Evolutionary conservation across 495 filamentous ascomycete genomes (phyloP).

Genomic region (Neurospora sp.): DNA sequence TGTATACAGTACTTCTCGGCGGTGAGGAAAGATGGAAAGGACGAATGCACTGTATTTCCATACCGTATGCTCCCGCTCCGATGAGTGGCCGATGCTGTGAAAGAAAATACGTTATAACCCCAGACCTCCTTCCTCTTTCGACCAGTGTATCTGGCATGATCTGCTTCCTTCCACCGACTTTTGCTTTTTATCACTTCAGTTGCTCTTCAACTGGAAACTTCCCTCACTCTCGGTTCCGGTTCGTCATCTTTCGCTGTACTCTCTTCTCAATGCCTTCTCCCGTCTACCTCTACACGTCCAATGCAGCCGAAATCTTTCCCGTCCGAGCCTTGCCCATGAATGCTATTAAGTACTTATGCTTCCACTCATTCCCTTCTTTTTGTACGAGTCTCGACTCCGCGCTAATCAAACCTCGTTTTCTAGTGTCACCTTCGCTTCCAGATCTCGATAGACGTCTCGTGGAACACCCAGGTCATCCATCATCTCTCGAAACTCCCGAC

Average conservation of each 20-base stretch:
- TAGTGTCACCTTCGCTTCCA: slow-evolving; percentile 15
- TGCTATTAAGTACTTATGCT: not conserved
- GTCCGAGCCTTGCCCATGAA: not conserved
- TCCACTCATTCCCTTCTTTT: not conserved
- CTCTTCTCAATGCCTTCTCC: not conserved
- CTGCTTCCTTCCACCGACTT: not conserved
- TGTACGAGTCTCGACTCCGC: not conserved
- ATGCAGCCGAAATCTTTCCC: not conserved
- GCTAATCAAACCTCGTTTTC: slow-evolving; percentile 1
- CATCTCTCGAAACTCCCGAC: slow-evolving; percentile 14
- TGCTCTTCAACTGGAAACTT: not conserved
- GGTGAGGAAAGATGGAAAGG: not conserved
- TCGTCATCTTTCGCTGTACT: not conserved
- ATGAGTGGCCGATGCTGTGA: not conserved
- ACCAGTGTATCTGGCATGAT: not conserved
- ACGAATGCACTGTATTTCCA: not conserved
- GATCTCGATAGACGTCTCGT: slow-evolving; percentile 3
- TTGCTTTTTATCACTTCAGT: not conserved
- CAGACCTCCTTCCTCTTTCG: not conserved
- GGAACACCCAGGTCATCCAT: slow-evolving; percentile 16
- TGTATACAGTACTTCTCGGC: not conserved
- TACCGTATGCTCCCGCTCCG: not conserved
- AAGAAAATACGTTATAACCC: not conserved
- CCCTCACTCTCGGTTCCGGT: not conserved
- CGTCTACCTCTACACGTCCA: not conserved